Evolutionary conservation across 148 eudicot species (phyloP).

Genomic region (Vaccinium vitisidaea): DNA sequence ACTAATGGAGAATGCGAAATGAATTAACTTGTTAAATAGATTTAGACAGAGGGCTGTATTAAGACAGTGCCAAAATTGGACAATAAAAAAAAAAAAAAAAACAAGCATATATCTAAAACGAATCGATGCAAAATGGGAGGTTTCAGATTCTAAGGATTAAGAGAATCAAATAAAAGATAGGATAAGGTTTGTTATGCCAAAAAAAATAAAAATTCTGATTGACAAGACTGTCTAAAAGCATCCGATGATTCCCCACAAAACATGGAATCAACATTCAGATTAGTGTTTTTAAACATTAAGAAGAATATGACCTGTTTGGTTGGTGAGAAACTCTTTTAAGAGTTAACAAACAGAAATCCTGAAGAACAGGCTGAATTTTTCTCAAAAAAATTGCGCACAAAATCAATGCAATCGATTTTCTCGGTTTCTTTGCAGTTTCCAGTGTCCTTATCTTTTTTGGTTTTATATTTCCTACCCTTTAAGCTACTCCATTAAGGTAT

Average conservation of each 20-base stretch:
- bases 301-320: constrained; percentile 5
- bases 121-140: constrained; percentile 12
- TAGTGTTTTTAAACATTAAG: background rate
- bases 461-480: background rate
- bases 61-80: constrained; percentile 12
- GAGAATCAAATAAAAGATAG: constrained; percentile 9
- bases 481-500: background rate
- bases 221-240: background rate
- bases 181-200: constrained; percentile 3
- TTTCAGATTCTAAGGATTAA: background rate
- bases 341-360: background rate
- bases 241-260: background rate
- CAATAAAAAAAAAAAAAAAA: background rate
- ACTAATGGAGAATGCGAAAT: constrained; percentile 11
- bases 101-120: constrained; percentile 13
- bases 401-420: background rate
- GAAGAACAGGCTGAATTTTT: background rate
- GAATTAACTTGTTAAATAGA: background rate
- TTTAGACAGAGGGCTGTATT: background rate
- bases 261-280: background rate
- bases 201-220: background rate
- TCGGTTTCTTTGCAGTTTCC: background rate
- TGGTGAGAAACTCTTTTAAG: background rate
- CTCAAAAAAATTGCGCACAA: background rate
- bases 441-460: background rate